A percentile compares a stretch with the other conserved stretches of the same genome.
phyloP scores from a whole-genome alignment of 352 stramenopile genomes.

The Pythium scleroteichum region DNA sequence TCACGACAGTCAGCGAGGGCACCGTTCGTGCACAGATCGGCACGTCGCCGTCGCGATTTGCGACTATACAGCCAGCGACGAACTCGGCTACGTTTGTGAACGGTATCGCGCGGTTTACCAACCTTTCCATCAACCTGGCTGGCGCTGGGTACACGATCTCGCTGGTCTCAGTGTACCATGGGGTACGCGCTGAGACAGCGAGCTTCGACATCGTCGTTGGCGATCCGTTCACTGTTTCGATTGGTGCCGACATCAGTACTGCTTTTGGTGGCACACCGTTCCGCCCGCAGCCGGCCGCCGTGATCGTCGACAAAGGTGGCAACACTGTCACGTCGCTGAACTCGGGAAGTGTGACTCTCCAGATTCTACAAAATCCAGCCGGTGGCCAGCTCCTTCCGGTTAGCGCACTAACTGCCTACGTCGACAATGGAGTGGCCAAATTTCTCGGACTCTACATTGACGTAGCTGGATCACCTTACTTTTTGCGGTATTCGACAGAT shows the following conservation, averaged over 20 bases:
- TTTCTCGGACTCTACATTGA: conserved; percentile 76
- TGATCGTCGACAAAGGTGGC: conserved; percentile 77
- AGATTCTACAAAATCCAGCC: conserved; percentile 68
- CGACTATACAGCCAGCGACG: conserved; percentile 41
- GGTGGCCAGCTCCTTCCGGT: conserved; percentile 53
- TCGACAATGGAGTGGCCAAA: conserved; percentile 54
- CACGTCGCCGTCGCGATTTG: conserved; percentile 53
- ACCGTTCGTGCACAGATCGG: conserved; percentile 56
- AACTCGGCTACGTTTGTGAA: conserved; percentile 72
- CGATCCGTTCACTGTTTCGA: conserved; percentile 52
- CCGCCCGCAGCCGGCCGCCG: conserved; percentile 68
- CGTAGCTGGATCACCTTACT: conserved; percentile 76
- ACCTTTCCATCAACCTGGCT: conserved; percentile 67
- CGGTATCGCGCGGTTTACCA: conserved; percentile 70
- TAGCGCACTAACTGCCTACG: conserved; percentile 45
- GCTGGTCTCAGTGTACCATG: conserved; percentile 65
- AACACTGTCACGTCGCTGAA: conserved; percentile 57
- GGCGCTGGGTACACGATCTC: conserved; percentile 68
- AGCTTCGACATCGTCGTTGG: conserved; percentile 75
- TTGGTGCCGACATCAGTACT: conserved; percentile 75
- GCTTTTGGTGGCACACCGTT: conserved; percentile 78
- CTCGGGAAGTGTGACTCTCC: conserved; percentile 54
- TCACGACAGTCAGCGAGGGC: conserved; percentile 56
- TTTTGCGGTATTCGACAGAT: conserved; percentile 67
- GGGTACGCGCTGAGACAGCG: conserved; percentile 67